Evolutionary conservation across 805 yeast genomes (phyloP), one percentile per base, ranked within the genome.

Genomic region (Candida argentea): DNA sequence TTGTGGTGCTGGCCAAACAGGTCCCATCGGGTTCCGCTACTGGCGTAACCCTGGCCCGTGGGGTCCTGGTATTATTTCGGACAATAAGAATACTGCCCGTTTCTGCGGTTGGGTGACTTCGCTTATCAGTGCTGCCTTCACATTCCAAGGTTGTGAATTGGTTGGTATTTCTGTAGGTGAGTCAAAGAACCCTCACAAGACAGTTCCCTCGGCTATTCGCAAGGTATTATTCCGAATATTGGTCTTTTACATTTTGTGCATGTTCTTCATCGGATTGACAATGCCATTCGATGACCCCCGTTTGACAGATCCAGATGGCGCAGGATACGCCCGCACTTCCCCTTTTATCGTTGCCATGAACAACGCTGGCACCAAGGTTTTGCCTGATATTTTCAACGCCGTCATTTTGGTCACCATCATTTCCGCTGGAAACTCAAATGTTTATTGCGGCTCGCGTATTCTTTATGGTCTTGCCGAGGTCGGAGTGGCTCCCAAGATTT

Each of bases 1-100:
- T 14, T 74, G 82, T 51, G 86, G 85, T 55, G 85, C 78, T 9
- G 81, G 82, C 43, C 42, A 45, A 16, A 62, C 70, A 2, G 85
- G 85, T 12, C 79, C 85, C 6, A 68, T 79, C 22, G 87, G 87
- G 9, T 79, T 79, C 65, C 66, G 84, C 49, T 79, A 79, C 52
- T 79, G 87, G 89, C 70, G 83, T 55, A 50, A 79, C 44, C 85
- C 86, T 9, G 85, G 85, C 38, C 69, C 84, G 7, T 74, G 80
- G 74, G 81, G 83, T 26, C 73, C 70, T 26, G 84, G 83, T 28
- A 65, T 67, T 20, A 51, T 68, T 20, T 72, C 73, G 8, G 36
- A 46, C 10, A 59, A 70, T 44, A 42, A 41, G 6, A 57, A 61
- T 35, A 72, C 77, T 26, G 81, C 64, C 28, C 62, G 76, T 46